Base-by-base conservation (phyloP, 495 filamentous ascomycete genomes). In the Beverwykella pulmonaria region DNA sequence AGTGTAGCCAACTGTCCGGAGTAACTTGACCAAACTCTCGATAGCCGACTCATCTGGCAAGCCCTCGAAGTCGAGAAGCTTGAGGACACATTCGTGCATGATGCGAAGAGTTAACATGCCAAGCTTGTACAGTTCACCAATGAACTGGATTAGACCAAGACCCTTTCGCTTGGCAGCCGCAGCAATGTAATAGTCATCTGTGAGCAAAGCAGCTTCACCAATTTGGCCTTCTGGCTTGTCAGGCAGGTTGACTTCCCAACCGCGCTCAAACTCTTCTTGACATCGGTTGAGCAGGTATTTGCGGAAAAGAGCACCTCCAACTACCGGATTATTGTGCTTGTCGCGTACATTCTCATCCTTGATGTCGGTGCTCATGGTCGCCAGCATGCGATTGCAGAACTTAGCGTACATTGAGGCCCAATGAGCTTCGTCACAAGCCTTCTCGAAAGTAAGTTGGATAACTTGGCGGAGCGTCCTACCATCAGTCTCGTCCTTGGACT, bases 331-430 rank as follows among this genome's bases (percentile, higher is more conserved):
- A 69, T 90, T 90, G 53, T 80, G 82, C 82, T 90, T 93, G 80
- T 99, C 93, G 15, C 82, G 83, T 70, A 98, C 92, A 71, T 85
- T 92, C 81, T 97, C 93, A 69, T 99, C 94, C 71, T 92, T 90
- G 75, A 99, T 96, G 23, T 97, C 93, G 7, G 88, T 77, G 79
- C 92, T 96, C 93, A 98, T 98, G 49, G 84, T 91, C 75, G 93
- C 89, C 52, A 98, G 82, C 94, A 99, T 99, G 57, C 88, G 86
- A 82, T 94, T 92, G 82, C 92, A 96, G 86, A 99, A 99, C 78
- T 92, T 95, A 73, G 94, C 95, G 74, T 98, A 98, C 92, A 98
- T 98, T 19, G 90, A 90, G 32, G 94, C 93, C 95, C 95, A 99
- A 78, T 97, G 93, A 67, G 93, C 92, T 77, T 99, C 94, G 76